Conservation (phyloP, 208 protist genomes). For the Leishmania guyanensis region DNA sequence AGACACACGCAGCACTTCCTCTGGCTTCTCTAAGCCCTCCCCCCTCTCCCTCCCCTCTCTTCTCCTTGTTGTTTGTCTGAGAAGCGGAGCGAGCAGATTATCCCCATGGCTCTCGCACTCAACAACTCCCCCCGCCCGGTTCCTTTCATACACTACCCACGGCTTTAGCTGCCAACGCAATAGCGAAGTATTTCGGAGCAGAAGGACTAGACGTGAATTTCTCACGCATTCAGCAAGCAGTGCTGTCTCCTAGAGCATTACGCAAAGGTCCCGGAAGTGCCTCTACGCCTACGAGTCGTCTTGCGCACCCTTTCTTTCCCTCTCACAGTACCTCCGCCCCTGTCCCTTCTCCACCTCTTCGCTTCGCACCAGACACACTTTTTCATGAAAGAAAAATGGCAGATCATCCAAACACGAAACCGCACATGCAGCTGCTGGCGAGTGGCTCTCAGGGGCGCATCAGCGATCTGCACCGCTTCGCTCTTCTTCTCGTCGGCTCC, state of each 20-base stretch:
- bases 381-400: background rate
- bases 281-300: background rate
- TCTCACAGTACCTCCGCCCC: background rate
- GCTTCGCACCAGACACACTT: background rate
- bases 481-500: constrained; percentile 38
- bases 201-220: no score
- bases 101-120: background rate
- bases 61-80: background rate
- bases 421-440: constrained; percentile 12
- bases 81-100: background rate
- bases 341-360: background rate
- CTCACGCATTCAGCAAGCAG: no score
- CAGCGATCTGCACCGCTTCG: constrained; percentile 44
- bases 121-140: background rate
- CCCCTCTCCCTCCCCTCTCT: background rate
- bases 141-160: background rate
- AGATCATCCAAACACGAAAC: background rate
- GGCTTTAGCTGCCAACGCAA: background rate
- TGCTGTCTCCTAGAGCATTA: no score
- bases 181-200: no score
- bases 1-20: background rate
- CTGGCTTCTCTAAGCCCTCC: background rate
- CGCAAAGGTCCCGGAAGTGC: no score
- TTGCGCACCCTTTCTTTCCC: background rate
- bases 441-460: constrained; percentile 22